phyloP scores from a whole-genome alignment of 306 rosid species.

The Arachis stenosperma region DNA sequence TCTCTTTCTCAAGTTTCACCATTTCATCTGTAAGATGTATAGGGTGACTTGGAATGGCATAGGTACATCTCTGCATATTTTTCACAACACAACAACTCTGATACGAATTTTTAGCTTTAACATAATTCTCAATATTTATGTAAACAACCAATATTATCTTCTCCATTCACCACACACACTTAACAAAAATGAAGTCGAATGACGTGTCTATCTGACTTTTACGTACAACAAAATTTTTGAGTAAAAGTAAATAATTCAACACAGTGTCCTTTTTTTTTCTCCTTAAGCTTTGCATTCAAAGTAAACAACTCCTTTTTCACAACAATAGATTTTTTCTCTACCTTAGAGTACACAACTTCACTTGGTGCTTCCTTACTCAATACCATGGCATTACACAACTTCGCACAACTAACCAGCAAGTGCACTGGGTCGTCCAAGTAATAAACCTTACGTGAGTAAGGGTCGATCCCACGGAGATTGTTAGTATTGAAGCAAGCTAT shows the following conservation, averaged over 20 bases:
- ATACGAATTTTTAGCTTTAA: conserved; percentile 69
- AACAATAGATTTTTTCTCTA: conserved; percentile 40
- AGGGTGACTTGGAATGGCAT: conserved; percentile 72
- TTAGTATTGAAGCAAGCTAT: too few relatives aligned
- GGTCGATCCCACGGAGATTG: too few relatives aligned
- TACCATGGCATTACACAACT: too few relatives aligned
- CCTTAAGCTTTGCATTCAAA: conserved; percentile 75
- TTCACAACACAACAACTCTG: conserved; percentile 92
- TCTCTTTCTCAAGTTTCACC: conserved; percentile 71
- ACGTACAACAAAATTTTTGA: conserved; percentile 2
- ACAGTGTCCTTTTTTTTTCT: conserved; percentile 55
- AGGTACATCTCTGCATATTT: conserved; percentile 86
- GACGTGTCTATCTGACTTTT: neutral
- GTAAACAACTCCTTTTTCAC: conserved; percentile 54
- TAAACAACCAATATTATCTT: conserved; percentile 27
- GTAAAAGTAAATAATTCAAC: conserved; percentile 25
- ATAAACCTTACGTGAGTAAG: too few relatives aligned
- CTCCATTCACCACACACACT: conserved; percentile 28
- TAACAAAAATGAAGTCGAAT: neutral
- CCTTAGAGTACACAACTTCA: conserved; percentile 39
- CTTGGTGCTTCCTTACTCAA: too few relatives aligned
- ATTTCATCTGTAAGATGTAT: conserved; percentile 60
- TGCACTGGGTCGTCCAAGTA: too few relatives aligned
- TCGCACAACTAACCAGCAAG: too few relatives aligned
- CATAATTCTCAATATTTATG: conserved; percentile 55